Evolutionary conservation across 192 early-diverging fungal species (phyloP), one percentile per base, ranked within the genome.

Genomic region (Backusella westeae): DNA sequence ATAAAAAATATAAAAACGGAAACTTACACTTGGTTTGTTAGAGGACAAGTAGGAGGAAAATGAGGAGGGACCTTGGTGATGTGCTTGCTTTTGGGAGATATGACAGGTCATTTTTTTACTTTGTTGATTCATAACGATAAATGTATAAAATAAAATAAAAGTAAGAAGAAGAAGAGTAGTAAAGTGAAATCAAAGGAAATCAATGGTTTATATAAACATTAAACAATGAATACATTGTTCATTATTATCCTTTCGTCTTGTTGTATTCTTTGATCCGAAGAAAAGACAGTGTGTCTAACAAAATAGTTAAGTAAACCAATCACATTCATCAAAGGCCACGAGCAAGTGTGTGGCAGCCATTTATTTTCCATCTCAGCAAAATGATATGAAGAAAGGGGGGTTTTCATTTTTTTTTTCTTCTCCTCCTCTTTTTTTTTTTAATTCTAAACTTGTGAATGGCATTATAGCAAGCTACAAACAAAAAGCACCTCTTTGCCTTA

Each of bases 351-450:
- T 63, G 56, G 21, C 56, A 63, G 21, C 56, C 56, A 29, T 63
- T 63, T 63, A 63, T 26, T 63, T 63, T 63, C 56, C 23, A 63
- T 63, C 56, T 63, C 56, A 63, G 56, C 56, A 63, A 63, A 19
- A 26, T 26, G 26, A 26, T 3, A 10, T 8, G 53, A 9, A 7
- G 9, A 56, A 56, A 26, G 19, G 19, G 21, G 8, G 12, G 14
- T 29, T 59, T 29, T 63, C 29, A 14, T 29, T 29, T 29, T 29
- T 29, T 29, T 63, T 29, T 29, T 63, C 52, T 53, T 15, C 21
- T 6, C 19, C 52, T 8, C n/a, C 2, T 56, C 2, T 56, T n/a
- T 56, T 56, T 56, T 56, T 8, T 8, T 21, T n/a, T 8, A 56
- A 56, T 56, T 56, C 9, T 56, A 59, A 59, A 59, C n/a, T 59